Base-by-base conservation (phyloP, 2,329 filamentous ascomycete genomes). In the Teratosphaeria zuluensis region DNA sequence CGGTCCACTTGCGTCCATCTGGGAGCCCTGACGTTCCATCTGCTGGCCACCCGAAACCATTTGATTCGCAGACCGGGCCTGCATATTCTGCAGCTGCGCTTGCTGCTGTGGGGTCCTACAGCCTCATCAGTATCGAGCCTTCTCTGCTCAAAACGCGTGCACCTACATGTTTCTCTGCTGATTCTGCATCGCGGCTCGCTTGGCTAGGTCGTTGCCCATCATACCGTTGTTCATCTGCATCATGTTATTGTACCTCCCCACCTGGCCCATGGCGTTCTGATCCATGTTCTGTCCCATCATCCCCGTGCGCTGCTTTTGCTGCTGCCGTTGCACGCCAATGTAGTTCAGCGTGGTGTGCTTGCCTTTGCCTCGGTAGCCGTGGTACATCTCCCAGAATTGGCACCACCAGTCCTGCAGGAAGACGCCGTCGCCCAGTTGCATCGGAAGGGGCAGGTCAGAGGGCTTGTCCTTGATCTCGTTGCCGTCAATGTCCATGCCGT, bases 351-450 rank as follows among this genome's bases (percentile, higher is more conserved):
- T 64, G 59, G 63, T 64, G 58, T 62, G 73, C 77, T 69, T 83
- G 95, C 92, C 61, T 61, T 73, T 71, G 54, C 65, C 83, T 69
- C 90, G 88, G 71, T 92, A 89, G 58, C 90, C 90, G 70, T 85
- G 85, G 75, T 89, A 95, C 66, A 97, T 90, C 69, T 99, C 94
- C 91, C 91, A 97, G 74, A 99, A 99, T 56, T 96, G 82, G 70
- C 87, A 90, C 78, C 95, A 99, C 94, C 94, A 99, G 69, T 97
- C 94, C 66, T 90, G 88, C n/a, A 99, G 80, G 69, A 99, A 97
- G 30, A 89, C 90, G 62, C 83, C 88, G 68, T 87, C 88, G 57
- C 80, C 79, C 54, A 86, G 84, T 5, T 90, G 78, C 62, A 84
- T 85, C 12, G 90, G 86, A 6, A 83, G 80, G 4, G 92, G 92